Evolutionary conservation across 2,329 filamentous ascomycete species (phyloP), one percentile per base, ranked within the genome.

Genomic region (Gaeumannomyces sp.): DNA sequence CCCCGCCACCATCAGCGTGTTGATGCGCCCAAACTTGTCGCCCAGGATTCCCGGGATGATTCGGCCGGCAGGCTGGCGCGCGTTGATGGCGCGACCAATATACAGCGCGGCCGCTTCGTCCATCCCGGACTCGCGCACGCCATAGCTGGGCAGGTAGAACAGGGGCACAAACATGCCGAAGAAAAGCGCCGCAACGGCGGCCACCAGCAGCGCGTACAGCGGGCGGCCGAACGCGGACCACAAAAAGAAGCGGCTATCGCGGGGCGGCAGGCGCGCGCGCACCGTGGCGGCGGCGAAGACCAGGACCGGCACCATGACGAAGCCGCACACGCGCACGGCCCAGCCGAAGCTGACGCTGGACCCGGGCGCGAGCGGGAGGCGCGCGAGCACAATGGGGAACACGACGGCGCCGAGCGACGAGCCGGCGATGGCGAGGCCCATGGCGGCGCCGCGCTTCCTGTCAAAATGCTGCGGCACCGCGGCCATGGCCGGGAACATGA

Each of bases 391-490:
- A 57, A 80, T 79, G 0, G 86, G 85, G 69, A 85, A 88, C 10
- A 88, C 72, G 2, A 88, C 76, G 2, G 85, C 85, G 14, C 85
- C 85, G 11, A 87, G 80, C 28, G 82, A 83, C 63, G 81, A 84
- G 14, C 88, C 88, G 27, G 80, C 80, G 0, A 87, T 85, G 1
- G 83, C 80, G 27, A 90, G 74, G 22, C 88, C 88, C 63, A 90
- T 82, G 13, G 84, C 87, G 3, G 90, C 74, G 0, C 82, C 81
- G 60, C 85, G 79, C 67, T 79, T 82, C 60, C 75, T 79, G 64
- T 76, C 77, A 71, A 90, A 91, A 70, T 91, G 91, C 14, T 88
- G 87, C 4, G 87, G 84, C 2, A 91, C 76, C 4, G 89, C 82
- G 1, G 88, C 84, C 4, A 91, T 80, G 58, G 82, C 79, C 0